Base-by-base conservation (phyloP, 768 basidiomycete genomes). In the Suillus lakei region DNA sequence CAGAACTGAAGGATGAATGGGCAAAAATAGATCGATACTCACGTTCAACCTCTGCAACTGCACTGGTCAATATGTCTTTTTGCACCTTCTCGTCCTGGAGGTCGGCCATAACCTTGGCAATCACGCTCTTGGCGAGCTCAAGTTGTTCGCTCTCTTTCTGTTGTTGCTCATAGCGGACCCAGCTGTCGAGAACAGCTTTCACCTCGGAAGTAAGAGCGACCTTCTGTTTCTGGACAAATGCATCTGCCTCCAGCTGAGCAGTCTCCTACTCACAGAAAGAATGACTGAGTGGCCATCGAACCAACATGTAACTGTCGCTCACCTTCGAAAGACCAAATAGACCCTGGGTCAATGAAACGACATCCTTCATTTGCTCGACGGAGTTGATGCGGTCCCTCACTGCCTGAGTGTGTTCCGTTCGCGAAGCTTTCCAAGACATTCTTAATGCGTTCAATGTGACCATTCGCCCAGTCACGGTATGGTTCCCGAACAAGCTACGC, bases 91-190 rank as follows among this genome's bases (percentile, higher is more conserved):
- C 92, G 71, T 98, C 96, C 77, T 86, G 82, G 69, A 99, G 79
- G 72, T 83, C 84, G 75, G 89, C 88, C 75, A 93, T 84, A 68
- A 98, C 97, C 78, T 93, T 95, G 65, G 89, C 87, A 72, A 98
- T 92, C 76, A 99, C 91, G 60, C 84, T 81, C 85, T 91, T 89
- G 68, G 95, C 91, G 64, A 99, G 89, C 60, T 94, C 92, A 38
- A 89, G 85, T 86, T 99, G 98, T 83, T 99, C 95, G 74, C 87
- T 91, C 84, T 99, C 96, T 85, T 98, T 95, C 75, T 88, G 85
- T 77, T 96, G 94, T 76, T 98, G 96, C 84, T 99, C 97, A 80
- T 90, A 96, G 76, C 98, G 92, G 64, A 96, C 97, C 96, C 96
- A 98, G 77, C 92, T 93, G 84, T 99, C 98, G 64, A 99, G 88